Evolutionary conservation across 2,329 filamentous ascomycete species (phyloP).

Genomic region (Fusarium denticulatum): DNA sequence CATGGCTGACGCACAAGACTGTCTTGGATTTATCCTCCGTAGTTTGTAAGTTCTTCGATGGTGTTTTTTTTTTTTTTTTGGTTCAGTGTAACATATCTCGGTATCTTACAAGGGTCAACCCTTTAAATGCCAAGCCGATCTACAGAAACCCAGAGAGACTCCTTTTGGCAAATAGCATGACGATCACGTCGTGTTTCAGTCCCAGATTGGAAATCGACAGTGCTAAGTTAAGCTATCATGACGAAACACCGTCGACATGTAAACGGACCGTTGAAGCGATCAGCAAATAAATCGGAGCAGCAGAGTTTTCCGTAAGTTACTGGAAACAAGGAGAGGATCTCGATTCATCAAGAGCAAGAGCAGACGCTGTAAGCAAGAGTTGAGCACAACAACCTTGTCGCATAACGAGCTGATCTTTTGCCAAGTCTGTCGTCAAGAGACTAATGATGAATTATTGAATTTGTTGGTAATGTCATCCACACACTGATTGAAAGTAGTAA

Average conservation of each 20-base stretch:
- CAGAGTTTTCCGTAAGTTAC: neutral
- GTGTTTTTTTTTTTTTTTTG: neutral
- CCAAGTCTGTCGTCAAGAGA: slow-evolving; percentile 2
- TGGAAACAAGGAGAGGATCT: neutral
- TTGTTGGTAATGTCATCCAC: slow-evolving; percentile 11
- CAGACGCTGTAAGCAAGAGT: neutral
- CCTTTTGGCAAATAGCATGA: neutral
- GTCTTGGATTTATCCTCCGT: slow-evolving; percentile 25
- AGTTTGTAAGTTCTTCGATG: neutral
- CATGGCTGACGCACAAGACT: slow-evolving; percentile 8
- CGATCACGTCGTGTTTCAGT: slow-evolving; percentile 3
- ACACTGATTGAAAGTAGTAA: slow-evolving; percentile 5
- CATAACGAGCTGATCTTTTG: slow-evolving; percentile 14
- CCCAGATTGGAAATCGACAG: neutral
- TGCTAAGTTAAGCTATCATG: neutral
- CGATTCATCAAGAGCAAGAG: neutral
- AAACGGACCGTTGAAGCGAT: slow-evolving; percentile 5
- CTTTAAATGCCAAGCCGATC: slow-evolving; percentile 31
- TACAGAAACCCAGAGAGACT: slow-evolving; percentile 28
- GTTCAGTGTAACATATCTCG: slow-evolving; percentile 7
- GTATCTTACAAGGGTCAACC: slow-evolving; percentile 1
- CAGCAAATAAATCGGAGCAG: neutral
- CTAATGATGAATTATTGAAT: slow-evolving; percentile 24
- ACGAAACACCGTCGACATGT: neutral
- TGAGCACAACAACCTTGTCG: slow-evolving; percentile 9